Evolutionary conservation across 1,139 yeast species (phyloP).

Genomic region (Magnusiomyces magnusii): DNA sequence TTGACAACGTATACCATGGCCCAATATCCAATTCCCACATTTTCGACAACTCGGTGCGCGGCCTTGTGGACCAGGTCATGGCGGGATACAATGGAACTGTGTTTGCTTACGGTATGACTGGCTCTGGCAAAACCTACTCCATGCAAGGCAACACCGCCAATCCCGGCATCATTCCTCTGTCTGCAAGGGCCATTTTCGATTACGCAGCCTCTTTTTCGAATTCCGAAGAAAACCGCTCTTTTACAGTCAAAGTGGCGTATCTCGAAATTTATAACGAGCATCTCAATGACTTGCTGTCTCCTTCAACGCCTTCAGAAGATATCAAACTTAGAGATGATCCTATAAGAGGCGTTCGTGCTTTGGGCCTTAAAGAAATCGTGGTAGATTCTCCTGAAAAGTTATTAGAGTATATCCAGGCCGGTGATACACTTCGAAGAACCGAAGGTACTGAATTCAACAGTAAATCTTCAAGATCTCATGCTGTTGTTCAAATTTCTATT

Average conservation of each 20-base stretch:
- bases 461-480: constrained; percentile 75
- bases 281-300: constrained; percentile 53
- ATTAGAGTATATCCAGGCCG: constrained; percentile 46
- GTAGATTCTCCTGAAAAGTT: constrained; percentile 56
- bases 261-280: constrained; percentile 82
- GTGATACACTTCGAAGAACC: constrained; percentile 48
- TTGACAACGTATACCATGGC: constrained; percentile 66
- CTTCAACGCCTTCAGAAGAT: constrained; percentile 45
- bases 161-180: constrained; percentile 72
- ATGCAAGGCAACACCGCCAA: constrained; percentile 70
- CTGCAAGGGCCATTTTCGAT: constrained; percentile 59
- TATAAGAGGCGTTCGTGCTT: constrained; percentile 59
- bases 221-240: constrained; percentile 82
- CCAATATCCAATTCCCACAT: constrained; percentile 48
- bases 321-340: constrained; percentile 61
- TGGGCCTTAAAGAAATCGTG: constrained; percentile 54
- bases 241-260: constrained; percentile 60
- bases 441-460: constrained; percentile 66
- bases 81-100: constrained; percentile 82
- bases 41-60: constrained; percentile 52
- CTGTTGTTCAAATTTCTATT: constrained; percentile 62
- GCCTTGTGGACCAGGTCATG: constrained; percentile 58
- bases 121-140: constrained; percentile 83
- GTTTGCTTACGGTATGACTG: constrained; percentile 84
- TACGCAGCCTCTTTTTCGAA: constrained; percentile 39